These are phyloP conservation scores for Tilletia setariae DNA, from an alignment of 1,284 basidiomycete species.

Conservation along the genomic window DNA sequence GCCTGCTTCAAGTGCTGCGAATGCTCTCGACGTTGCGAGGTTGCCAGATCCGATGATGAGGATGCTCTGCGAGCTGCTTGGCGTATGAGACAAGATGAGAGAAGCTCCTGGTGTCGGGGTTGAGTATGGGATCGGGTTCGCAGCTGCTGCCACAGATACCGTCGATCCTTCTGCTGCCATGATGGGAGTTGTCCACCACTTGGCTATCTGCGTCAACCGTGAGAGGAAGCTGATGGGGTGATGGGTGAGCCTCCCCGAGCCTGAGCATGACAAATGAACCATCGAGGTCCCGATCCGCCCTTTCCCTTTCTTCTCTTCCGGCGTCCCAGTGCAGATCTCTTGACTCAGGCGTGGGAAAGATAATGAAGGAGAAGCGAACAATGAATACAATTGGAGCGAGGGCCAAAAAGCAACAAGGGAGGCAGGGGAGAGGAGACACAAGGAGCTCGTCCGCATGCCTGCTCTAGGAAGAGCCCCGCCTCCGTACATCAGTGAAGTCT, in stretches of 20 bases:
- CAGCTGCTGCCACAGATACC: neutral
- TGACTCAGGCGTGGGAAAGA: no score
- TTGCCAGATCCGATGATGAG: constrained; percentile 73
- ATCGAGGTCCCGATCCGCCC: no score
- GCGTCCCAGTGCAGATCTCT: no score
- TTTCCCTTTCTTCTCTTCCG: no score
- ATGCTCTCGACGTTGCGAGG: constrained; percentile 76
- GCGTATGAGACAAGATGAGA: constrained; percentile 72
- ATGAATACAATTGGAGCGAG: no score
- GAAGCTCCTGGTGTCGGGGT: constrained; percentile 64
- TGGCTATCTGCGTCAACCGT: neutral
- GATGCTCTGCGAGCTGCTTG: constrained; percentile 59
- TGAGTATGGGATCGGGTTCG: constrained; percentile 37
- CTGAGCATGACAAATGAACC: no score
- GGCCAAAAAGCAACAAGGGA: no score
- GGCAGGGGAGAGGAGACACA: no score
- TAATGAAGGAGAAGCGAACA: no score
- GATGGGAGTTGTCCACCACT: neutral
- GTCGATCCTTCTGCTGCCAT: neutral
- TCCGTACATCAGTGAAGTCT: no score
- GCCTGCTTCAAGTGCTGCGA: constrained; percentile 77
- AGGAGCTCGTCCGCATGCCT: no score
- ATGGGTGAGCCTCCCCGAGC: neutral
- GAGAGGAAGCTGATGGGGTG: neutral
- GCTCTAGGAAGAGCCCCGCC: no score